These are phyloP conservation scores for Fusarium sp. DNA, from an alignment of 2,329 filamentous ascomycete species.

Conservation along the genomic window DNA sequence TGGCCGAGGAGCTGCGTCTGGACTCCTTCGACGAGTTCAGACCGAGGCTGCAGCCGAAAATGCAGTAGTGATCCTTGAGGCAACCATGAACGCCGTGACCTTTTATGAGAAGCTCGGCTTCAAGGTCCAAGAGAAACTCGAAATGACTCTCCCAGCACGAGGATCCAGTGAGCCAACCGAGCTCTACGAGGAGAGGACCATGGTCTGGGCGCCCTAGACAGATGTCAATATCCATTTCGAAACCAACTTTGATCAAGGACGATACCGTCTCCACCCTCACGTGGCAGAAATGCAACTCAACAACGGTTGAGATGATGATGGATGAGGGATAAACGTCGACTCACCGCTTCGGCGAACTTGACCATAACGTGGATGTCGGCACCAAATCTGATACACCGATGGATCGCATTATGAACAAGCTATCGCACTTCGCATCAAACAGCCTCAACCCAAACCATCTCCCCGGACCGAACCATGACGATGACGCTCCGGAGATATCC, in stretches of 20 bases:
- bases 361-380: background rate
- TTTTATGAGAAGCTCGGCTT: slow-evolving; percentile 53
- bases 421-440: background rate
- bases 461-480: slow-evolving; percentile 31
- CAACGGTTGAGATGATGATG: slow-evolving; percentile 20
- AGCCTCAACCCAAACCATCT: slow-evolving; percentile 30
- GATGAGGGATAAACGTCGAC: slow-evolving; percentile 1
- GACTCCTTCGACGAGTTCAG: slow-evolving; percentile 47
- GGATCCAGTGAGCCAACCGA: slow-evolving; percentile 43
- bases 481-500: slow-evolving; percentile 33
- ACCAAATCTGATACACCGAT: background rate
- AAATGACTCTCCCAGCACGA: slow-evolving; percentile 48
- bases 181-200: slow-evolving; percentile 48
- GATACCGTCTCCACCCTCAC: slow-evolving; percentile 39
- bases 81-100: slow-evolving; percentile 49
- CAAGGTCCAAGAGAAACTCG: slow-evolving; percentile 43
- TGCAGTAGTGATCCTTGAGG: slow-evolving; percentile 51
- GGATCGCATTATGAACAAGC: slow-evolving; percentile 1
- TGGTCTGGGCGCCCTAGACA: slow-evolving; percentile 44
- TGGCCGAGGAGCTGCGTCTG: slow-evolving; percentile 49
- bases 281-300: slow-evolving; percentile 30
- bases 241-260: background rate
- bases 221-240: background rate
- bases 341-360: background rate
- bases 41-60: slow-evolving; percentile 45